Evolutionary conservation across 2,329 filamentous ascomycete species (phyloP).

Genomic region (Botrytis pseudocinerea): DNA sequence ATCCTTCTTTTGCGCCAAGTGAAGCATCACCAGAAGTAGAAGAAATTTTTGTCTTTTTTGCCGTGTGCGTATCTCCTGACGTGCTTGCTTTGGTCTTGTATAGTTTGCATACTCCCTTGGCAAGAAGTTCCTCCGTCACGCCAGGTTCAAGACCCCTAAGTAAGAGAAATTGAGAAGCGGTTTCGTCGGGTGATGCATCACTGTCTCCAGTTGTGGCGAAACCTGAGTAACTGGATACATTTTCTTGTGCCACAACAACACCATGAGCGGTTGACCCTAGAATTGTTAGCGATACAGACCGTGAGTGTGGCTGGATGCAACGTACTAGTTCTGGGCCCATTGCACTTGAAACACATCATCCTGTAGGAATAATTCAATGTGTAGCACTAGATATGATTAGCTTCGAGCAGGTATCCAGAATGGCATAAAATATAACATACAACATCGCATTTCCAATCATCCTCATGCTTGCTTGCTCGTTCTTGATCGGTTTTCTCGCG

Average conservation of each 20-base stretch:
- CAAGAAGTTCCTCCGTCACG: conserved; percentile 71
- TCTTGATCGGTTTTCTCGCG: conserved; percentile 53
- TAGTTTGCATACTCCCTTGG: conserved; percentile 71
- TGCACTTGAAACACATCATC: conserved; percentile 58
- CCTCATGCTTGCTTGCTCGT: conserved; percentile 48
- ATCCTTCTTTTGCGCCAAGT: conserved; percentile 67
- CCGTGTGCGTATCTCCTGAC: conserved; percentile 38
- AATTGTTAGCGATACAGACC: conserved; percentile 32
- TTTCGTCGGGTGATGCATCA: conserved; percentile 52
- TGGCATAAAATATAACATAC: conserved; percentile 40
- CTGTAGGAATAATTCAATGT: conserved; percentile 58
- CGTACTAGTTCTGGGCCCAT: conserved; percentile 54
- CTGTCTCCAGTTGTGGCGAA: conserved; percentile 55
- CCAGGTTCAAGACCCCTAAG: conserved; percentile 70
- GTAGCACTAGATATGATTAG: conserved; percentile 48
- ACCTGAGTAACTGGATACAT: conserved; percentile 44
- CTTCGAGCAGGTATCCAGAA: not conserved
- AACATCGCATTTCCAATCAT: conserved; percentile 58
- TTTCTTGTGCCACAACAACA: conserved; percentile 41
- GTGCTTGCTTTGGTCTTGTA: conserved; percentile 56
- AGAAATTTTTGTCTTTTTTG: conserved; percentile 50
- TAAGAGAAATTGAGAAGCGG: conserved; percentile 69
- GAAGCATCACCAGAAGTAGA: conserved; percentile 54
- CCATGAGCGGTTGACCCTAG: conserved; percentile 41
- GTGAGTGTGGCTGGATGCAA: not conserved